phyloP scores from a whole-genome alignment of 2,329 filamentous ascomycete species.

The Trichoderma sp. region DNA sequence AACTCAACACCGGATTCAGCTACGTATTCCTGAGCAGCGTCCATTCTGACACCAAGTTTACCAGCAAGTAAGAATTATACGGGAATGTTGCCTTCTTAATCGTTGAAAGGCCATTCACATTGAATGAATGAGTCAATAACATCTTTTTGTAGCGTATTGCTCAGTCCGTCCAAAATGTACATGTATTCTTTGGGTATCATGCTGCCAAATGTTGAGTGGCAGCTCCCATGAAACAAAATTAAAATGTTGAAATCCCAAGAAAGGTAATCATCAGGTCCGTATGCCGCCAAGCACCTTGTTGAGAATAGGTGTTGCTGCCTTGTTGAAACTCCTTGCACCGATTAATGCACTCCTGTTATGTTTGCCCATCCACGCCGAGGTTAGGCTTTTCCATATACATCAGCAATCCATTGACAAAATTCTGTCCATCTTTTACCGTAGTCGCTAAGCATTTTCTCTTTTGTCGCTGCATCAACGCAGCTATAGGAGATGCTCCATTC shows the following conservation, averaged over 20 bases:
- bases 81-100: no score
- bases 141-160: background rate
- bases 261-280: background rate
- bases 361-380: no score
- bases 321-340: conserved; percentile 4
- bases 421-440: background rate
- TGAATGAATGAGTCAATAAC: background rate
- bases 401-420: conserved; percentile 7
- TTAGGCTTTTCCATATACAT: background rate
- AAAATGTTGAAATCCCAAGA: background rate
- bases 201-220: background rate
- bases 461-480: background rate
- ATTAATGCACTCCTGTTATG: background rate
- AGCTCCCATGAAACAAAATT: background rate
- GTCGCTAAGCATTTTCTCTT: background rate
- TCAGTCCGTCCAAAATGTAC: background rate
- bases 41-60: no score
- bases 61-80: no score
- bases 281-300: background rate
- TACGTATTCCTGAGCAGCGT: no score
- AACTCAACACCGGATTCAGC: no score
- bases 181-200: background rate
- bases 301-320: background rate
- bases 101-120: background rate
- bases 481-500: conserved; percentile 8